Evolutionary conservation across 2,329 filamentous ascomycete species (phyloP).

Genomic region (Clonostachys chloroleuca): DNA sequence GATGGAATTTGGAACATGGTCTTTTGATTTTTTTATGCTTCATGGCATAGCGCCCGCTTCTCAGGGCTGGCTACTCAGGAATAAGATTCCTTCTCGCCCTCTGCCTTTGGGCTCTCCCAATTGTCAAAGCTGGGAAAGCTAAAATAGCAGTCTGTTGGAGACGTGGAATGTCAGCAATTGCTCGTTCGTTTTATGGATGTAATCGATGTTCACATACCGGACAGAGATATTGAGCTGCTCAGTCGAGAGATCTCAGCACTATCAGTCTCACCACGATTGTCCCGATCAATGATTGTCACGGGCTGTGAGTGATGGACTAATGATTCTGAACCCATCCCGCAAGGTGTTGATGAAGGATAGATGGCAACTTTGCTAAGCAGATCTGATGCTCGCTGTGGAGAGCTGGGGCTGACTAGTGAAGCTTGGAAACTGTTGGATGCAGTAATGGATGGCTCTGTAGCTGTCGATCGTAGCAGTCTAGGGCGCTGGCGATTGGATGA

Average conservation of each 20-base stretch:
- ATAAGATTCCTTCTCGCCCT: slow-evolving; percentile 1
- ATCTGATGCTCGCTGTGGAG: slow-evolving; percentile 40
- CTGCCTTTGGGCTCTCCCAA: slow-evolving; percentile 42
- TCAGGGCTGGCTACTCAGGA: not conserved
- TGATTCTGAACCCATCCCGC: too few relatives aligned
- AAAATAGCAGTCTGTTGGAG: slow-evolving; percentile 46
- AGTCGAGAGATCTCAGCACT: not conserved
- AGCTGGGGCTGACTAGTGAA: slow-evolving; percentile 26
- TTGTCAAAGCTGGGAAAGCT: slow-evolving; percentile 72
- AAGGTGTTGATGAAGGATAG: not conserved
- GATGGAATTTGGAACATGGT: too few relatives aligned
- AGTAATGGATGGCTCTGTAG: slow-evolving; percentile 54
- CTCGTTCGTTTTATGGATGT: not conserved
- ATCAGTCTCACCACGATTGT: not conserved
- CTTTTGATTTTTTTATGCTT: too few relatives aligned
- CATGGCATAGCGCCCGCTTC: too few relatives aligned
- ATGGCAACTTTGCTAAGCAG: slow-evolving; percentile 47
- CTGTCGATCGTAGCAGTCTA: slow-evolving; percentile 47
- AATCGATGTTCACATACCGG: not conserved
- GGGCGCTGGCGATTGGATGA: slow-evolving; percentile 33
- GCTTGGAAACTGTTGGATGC: slow-evolving; percentile 44
- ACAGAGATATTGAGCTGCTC: not conserved
- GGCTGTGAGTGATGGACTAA: too few relatives aligned
- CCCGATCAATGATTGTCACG: not conserved
- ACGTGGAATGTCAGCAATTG: not conserved